Evolutionary conservation across 2,329 filamentous ascomycete genomes (phyloP), one percentile per base, ranked within the genome.

Genomic region (Fusarium compactum): DNA sequence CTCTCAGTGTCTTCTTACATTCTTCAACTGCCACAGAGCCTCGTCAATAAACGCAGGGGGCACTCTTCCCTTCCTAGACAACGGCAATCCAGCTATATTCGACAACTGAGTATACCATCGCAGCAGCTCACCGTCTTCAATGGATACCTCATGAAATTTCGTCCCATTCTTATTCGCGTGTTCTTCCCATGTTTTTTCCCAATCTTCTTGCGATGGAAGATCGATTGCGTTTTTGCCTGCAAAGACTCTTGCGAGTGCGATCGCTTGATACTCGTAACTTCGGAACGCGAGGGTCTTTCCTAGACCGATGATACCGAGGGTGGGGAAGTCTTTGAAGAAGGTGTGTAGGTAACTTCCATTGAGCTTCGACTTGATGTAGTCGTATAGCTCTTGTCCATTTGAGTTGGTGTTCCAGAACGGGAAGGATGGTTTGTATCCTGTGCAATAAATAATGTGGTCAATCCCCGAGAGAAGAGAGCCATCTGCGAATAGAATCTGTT

Each of bases 201-300:
- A 57, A 3, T 30, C 43, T n/a, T 40, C 29, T 5, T 40, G 24
- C 2, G 24, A 15, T 3, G 43, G 15, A 40, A 48, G 9, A 8
- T 24, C 7, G 1, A 4, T 22, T 2, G 30, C n/a, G 4, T 48
- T 40, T 14, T 24, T 57, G 0, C 30, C 24, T 2, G 53, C 30
- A 57, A 56, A 56, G 2, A 48, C 30, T 40, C 53, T 56, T 8
- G 53, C 43, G 5, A 56, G 53, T 8, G 53, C 53, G 18, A 56
- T 38, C 8, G 53, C 53, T 3, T 56, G 53, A 11, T 56, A 56
- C 53, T 56, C 53, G 22, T 56, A 56, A 16, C 53, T 56, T 4
- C 53, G 43, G 5, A 56, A 56, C 1, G 53, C 43, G 3, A 56
- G 43, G 5, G 8, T 38, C 18, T 56, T 24, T 15, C 53, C 53